Percentiles rank a stretch among this genome's conserved stretches.
These are phyloP conservation scores for Paxillus involutus DNA, from an alignment of 768 basidiomycete genomes.

Conservation along the genomic window DNA sequence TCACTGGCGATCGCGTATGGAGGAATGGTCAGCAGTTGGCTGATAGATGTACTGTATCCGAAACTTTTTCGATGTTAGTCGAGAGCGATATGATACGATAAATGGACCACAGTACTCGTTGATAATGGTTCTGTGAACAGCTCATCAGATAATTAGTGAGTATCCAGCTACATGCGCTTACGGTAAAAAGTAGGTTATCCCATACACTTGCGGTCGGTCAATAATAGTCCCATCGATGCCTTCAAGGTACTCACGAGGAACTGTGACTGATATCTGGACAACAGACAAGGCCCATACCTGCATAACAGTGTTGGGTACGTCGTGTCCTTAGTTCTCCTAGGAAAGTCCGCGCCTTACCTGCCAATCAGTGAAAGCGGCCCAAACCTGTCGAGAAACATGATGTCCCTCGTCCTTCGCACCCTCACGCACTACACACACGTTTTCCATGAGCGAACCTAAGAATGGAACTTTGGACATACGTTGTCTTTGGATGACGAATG, in stretches of 20 bases:
- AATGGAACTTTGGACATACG: slow-evolving; percentile 35
- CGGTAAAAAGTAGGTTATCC: slow-evolving; percentile 66
- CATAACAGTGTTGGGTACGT: not conserved
- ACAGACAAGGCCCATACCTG: slow-evolving; percentile 20
- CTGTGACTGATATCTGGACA: slow-evolving; percentile 57
- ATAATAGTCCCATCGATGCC: not conserved
- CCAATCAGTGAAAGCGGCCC: slow-evolving; percentile 58
- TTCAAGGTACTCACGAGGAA: slow-evolving; percentile 46
- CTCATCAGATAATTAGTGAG: not conserved
- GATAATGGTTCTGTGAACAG: slow-evolving; percentile 6
- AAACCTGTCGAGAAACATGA: slow-evolving; percentile 51
- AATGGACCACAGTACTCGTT: not conserved
- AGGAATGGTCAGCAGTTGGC: slow-evolving; percentile 63
- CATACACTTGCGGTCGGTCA: slow-evolving; percentile 47
- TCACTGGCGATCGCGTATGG: slow-evolving; percentile 65
- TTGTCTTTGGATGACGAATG: slow-evolving; percentile 54
- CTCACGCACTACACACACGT: slow-evolving; percentile 51
- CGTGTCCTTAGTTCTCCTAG: not conserved
- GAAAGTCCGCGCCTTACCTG: slow-evolving; percentile 36
- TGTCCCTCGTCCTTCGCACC: slow-evolving; percentile 57
- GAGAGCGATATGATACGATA: not conserved
- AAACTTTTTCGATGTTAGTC: slow-evolving; percentile 37
- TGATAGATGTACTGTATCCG: slow-evolving; percentile 52
- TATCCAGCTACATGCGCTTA: slow-evolving; percentile 31
- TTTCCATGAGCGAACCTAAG: not conserved